Base-by-base conservation (phyloP, 2,329 filamentous ascomycete species). In the Trichophaea hybrida region DNA sequence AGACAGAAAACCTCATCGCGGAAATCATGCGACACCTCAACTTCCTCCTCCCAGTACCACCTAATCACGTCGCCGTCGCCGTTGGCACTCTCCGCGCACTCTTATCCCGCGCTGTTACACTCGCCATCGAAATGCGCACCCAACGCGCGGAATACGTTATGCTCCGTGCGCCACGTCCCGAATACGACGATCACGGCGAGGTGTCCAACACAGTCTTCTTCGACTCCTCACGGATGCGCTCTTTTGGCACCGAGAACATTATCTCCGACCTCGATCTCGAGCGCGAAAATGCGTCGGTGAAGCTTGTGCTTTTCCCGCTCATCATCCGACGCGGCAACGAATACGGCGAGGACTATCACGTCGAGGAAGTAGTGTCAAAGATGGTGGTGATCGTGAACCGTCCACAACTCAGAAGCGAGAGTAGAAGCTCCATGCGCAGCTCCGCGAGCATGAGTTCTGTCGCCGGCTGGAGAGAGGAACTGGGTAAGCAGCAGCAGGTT, bases 61-160 rank as follows among this genome's bases (percentile, higher is more conserved):
- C 81, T 57, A 82, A 93, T 68, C 77, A 91, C 59, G 86, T 93
- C 73, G 75, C 78, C 44, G 86, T 94, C 70, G 86, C 96, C 51
- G 80, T 89, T 67, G 81, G 86, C 37, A 90, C 91, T 65, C 79
- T 98, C 57, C 85, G 86, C 68, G 88, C 87, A 67, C 89, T 98
- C 55, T 83, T 98, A 73, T 82, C 82, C 66, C 82, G 91, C 63
- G 93, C 94, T 0, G 93, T 96, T 54, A 85, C 87, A 60, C 80
- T 98, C 8, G 89, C 89, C 1, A 83, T 98, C 66, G 90, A 96
- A 75, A 98, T 98, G 93, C 89, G 93, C 71, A 94, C 86, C 13
- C 93, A 98, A 72, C 83, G 88, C 61, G 89, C 93, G 40, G 93
- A 97, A 75, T 98, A 95, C 75, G 93, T 95, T 76, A 98, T 98